Base-by-base conservation (phyloP, 768 basidiomycete species). In the Kwoniella europaea region DNA sequence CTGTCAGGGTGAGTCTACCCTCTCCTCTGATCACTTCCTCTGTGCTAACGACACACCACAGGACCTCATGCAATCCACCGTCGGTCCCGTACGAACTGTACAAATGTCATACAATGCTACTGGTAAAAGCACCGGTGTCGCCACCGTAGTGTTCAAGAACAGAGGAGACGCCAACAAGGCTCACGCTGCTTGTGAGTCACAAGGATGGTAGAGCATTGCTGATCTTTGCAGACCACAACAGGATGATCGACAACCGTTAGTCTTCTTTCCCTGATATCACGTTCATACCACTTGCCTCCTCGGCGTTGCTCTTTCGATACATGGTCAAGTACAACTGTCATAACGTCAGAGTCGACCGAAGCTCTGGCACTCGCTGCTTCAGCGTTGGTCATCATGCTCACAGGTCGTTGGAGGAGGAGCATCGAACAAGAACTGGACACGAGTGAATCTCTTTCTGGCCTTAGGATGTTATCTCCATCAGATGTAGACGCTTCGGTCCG, bases 221-320 rank as follows among this genome's bases (percentile, higher is more conserved):
- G 56, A 76, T 43, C 18, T 52, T 6, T 29, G 46, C 46, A 83
- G 82, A 98, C 87, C 93, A 99, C 88, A 93, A 92, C 86, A 91
- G 97, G 84, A 91, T 98, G 86, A 95, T 99, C 89, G 97, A 99
- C 91, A 94, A 94, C 87, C 97, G 97, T 99, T 92, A 94, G 97
- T 98, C 88, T 89, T 86, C 86, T 87, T 82, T 78, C 83, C 83
- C 83, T 67, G 44, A 59, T 67, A 29, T 18, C 57, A 43, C 57
- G n/a, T 10, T n/a, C 0, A 20, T 50, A 6, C 16, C 42, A 13
- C 42, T 9, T 52, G 5, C 29, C 5, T 22, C 55, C 54, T 35
- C 20, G 22, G 42, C 41, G 46, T 56, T 56, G 54, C 42, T 65
- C 64, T 42, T 15, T 18, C 46, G 46, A 13, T 50, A 50, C 18